A percentile compares a stretch with the other conserved stretches of the same genome.
Conservation (phyloP, 495 filamentous ascomycete genomes). For the Lophium mytilinum region DNA sequence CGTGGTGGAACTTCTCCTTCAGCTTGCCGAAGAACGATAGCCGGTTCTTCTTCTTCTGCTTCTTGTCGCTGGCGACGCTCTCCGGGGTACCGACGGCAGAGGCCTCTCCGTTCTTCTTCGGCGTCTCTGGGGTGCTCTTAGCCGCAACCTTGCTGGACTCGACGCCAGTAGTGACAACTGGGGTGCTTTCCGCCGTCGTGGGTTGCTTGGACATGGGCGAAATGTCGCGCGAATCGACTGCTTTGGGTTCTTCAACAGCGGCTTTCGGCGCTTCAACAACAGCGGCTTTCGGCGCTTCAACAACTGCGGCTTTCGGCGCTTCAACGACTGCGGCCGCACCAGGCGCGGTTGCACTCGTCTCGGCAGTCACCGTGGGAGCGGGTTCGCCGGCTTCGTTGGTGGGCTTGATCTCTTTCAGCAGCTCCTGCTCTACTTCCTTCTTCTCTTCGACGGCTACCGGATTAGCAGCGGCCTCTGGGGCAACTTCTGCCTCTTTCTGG, state of each 20-base stretch:
- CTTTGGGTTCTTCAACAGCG: neutral
- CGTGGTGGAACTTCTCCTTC: conserved; percentile 44
- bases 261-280: conserved; percentile 6
- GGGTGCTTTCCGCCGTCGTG: conserved; percentile 14
- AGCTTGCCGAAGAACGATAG: conserved; percentile 50
- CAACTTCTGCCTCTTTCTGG: conserved; percentile 50
- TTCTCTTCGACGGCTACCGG: conserved; percentile 22
- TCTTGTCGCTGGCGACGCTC: conserved; percentile 26
- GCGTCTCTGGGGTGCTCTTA: conserved; percentile 18
- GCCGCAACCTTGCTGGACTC: conserved; percentile 14
- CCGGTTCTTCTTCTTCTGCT: conserved; percentile 54
- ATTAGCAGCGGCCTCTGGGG: conserved; percentile 65
- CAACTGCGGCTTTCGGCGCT: conserved; percentile 21
- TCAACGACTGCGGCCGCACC: conserved; percentile 7
- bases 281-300: conserved; percentile 14
- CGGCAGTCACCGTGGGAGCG: conserved; percentile 26
- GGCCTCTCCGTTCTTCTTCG: conserved; percentile 8
- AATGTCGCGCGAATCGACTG: conserved; percentile 25
- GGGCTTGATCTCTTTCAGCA: conserved; percentile 16
- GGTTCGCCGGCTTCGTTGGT: conserved; percentile 27
- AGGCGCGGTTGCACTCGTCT: conserved; percentile 13
- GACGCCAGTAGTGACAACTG: conserved; percentile 29
- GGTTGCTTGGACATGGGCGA: conserved; percentile 31
- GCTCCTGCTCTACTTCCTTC: conserved; percentile 15
- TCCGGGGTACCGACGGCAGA: conserved; percentile 24